Percentiles rank a stretch among this genome's conserved stretches.
phyloP scores from a whole-genome alignment of 352 stramenopile genomes.

The Phytophthora agathidicida region DNA sequence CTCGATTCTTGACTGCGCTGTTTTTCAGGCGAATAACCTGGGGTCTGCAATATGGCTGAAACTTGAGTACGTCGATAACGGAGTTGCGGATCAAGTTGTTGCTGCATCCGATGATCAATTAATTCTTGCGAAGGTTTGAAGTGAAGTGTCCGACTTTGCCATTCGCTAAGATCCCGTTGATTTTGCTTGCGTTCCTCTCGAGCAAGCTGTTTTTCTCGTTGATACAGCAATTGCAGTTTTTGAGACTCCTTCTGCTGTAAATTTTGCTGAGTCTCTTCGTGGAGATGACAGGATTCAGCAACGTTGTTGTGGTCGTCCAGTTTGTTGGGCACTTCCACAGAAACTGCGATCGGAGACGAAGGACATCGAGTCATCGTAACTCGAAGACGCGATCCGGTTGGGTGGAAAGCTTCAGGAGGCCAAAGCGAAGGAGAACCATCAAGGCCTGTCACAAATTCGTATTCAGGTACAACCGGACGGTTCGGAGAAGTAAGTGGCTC shows the following conservation, averaged over 20 bases:
- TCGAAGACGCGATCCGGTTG: conserved; percentile 36
- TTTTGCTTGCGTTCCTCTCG: conserved; percentile 32
- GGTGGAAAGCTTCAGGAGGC: conserved; percentile 54
- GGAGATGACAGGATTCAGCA: conserved; percentile 24
- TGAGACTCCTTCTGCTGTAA: conserved; percentile 33
- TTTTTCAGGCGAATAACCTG: conserved; percentile 46
- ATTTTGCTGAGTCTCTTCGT: conserved; percentile 25
- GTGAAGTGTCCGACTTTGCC: conserved; percentile 41
- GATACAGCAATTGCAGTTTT: conserved; percentile 36
- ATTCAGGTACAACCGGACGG: not conserved
- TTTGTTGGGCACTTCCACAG: conserved; percentile 4
- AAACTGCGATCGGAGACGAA: conserved; percentile 41
- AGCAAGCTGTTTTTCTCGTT: conserved; percentile 40
- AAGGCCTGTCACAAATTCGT: conserved; percentile 19
- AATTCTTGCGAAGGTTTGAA: conserved; percentile 48
- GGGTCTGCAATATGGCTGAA: conserved; percentile 57
- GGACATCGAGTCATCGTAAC: conserved; percentile 50
- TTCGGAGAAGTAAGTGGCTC: conserved; percentile 13
- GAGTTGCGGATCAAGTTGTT: conserved; percentile 15
- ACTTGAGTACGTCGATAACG: conserved; percentile 34
- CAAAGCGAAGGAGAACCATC: conserved; percentile 56
- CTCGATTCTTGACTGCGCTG: conserved; percentile 42
- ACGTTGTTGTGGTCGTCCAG: conserved; percentile 28
- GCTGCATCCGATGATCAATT: conserved; percentile 12
- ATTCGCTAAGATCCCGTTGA: conserved; percentile 43